Evolutionary conservation across 2,329 filamentous ascomycete genomes (phyloP).

Genomic region (Fusarium sp.): DNA sequence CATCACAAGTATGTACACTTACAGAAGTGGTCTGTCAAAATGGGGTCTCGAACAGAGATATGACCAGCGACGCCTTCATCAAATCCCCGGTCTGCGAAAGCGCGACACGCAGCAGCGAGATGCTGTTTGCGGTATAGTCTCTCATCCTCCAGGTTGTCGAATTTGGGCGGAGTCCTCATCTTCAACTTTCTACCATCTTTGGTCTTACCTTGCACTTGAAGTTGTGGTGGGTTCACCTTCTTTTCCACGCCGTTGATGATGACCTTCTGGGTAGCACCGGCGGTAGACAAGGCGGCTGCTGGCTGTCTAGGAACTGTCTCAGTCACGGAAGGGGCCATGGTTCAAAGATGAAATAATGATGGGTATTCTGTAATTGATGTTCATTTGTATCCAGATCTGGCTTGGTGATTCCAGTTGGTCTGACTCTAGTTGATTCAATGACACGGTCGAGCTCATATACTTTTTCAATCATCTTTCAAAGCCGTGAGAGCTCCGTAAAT

Average conservation of each 20-base stretch:
- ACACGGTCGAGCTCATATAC: not conserved
- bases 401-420: not conserved
- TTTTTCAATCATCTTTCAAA: not conserved
- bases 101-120: not conserved
- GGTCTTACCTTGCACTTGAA: not conserved
- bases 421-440: not conserved
- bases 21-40: not conserved
- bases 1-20: too few relatives aligned
- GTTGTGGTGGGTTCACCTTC: not conserved
- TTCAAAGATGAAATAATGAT: not conserved
- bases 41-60: not conserved
- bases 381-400: not conserved
- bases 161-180: not conserved
- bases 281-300: not conserved
- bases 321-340: not conserved
- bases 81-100: not conserved
- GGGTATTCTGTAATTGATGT: not conserved
- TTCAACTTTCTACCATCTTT: not conserved
- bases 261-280: not conserved
- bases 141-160: not conserved
- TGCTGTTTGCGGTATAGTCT: not conserved
- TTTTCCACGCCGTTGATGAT: not conserved
- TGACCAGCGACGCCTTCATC: not conserved
- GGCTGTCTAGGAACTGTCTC: not conserved
- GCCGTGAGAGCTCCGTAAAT: not conserved